These are phyloP conservation scores for Fusarium sp. DNA, from an alignment of 2,329 filamentous ascomycete genomes.

Conservation along the genomic window DNA sequence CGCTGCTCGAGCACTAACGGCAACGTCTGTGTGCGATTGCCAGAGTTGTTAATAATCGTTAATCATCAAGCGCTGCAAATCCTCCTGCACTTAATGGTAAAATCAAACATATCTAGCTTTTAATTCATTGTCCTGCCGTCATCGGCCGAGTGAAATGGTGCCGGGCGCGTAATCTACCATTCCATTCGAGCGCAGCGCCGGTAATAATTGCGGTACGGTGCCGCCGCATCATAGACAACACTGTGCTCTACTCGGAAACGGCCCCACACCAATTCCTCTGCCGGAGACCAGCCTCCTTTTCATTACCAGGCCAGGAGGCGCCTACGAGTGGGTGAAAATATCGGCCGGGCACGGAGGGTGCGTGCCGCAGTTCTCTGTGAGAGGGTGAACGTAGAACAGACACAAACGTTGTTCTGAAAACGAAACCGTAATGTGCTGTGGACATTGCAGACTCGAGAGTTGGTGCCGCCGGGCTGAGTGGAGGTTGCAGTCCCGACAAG, in stretches of 20 bases:
- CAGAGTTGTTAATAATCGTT: not conserved
- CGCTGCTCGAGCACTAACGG: constrained; percentile 2
- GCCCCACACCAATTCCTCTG: constrained; percentile 30
- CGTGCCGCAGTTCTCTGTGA: constrained; percentile 10
- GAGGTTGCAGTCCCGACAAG: constrained; percentile 24
- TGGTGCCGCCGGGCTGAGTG: constrained; percentile 22
- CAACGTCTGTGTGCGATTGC: not conserved
- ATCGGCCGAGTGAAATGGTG: not conserved
- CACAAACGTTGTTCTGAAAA: not conserved
- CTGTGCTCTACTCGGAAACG: constrained; percentile 29
- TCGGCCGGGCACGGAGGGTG: constrained; percentile 21
- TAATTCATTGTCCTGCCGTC: not conserved
- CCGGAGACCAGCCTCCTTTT: constrained; percentile 31
- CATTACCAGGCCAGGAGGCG: constrained; percentile 14
- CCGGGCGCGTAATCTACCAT: not conserved
- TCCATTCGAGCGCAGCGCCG: not conserved
- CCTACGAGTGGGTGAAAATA: constrained; percentile 1
- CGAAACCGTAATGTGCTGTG: constrained; percentile 9
- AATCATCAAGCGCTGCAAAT: not conserved
- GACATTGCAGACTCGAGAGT: not conserved
- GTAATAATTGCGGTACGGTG: constrained; percentile 19
- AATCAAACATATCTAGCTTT: not conserved
- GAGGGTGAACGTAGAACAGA: constrained; percentile 1
- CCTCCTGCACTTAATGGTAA: not conserved
- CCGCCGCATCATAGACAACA: not conserved